Percentiles rank a stretch among this genome's conserved stretches.
Evolutionary conservation across 805 yeast species (phyloP).

Genomic region (Kodamaea nitidulidarum): DNA sequence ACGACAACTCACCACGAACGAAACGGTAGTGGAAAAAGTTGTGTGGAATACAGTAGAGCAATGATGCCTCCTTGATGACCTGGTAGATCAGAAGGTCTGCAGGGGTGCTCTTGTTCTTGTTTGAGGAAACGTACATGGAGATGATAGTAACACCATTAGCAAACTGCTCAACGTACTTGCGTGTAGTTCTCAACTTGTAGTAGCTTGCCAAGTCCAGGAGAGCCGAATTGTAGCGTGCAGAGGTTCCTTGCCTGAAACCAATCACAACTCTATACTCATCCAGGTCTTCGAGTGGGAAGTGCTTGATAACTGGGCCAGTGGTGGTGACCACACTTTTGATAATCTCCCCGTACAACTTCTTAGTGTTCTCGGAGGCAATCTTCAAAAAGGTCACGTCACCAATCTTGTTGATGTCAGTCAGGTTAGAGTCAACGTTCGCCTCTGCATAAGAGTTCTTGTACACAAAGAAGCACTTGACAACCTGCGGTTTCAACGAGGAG

Average conservation of each 20-base stretch:
- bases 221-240: constrained; percentile 86
- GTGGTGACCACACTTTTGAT: constrained; percentile 64
- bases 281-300: constrained; percentile 71
- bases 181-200: constrained; percentile 76
- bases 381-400: constrained; percentile 76
- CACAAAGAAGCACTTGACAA: constrained; percentile 73
- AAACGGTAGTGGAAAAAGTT: constrained; percentile 74
- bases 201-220: constrained; percentile 81
- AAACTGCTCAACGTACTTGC: constrained; percentile 93
- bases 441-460: constrained; percentile 53
- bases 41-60: constrained; percentile 86
- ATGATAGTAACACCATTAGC: constrained; percentile 82
- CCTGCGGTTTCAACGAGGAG: constrained; percentile 39
- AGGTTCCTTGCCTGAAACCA: constrained; percentile 79
- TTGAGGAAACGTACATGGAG: constrained; percentile 76
- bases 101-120: constrained; percentile 44
- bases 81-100: constrained; percentile 80
- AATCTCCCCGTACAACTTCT: constrained; percentile 67
- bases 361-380: constrained; percentile 77
- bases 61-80: constrained; percentile 89
- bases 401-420: constrained; percentile 57
- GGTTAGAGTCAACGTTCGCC: constrained; percentile 24
- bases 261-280: constrained; percentile 85
- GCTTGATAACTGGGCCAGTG: constrained; percentile 90
- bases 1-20: constrained; percentile 70